A percentile compares a stretch with the other conserved stretches of the same genome.
Evolutionary conservation across 176 grass and related monocot genomes (phyloP).

Genomic region (Aegilops sharonensis): DNA sequence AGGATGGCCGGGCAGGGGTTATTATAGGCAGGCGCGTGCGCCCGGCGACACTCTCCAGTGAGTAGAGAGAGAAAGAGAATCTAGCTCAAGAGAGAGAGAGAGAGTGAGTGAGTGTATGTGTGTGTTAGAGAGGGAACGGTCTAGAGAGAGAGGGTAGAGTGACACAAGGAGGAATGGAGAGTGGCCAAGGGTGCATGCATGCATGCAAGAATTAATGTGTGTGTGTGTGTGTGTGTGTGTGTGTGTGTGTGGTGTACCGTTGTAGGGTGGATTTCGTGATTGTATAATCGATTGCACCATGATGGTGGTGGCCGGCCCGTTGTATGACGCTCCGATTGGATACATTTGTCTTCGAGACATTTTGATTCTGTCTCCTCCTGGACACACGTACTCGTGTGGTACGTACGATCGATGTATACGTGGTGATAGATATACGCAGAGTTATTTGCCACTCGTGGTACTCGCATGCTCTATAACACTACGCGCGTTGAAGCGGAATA

Average conservation of each 20-base stretch:
- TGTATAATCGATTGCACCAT: conserved; percentile 26
- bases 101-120: neutral
- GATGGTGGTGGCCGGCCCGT: neutral
- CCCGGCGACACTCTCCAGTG: neutral
- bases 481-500: neutral
- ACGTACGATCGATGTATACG: neutral
- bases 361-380: neutral
- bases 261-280: conserved; percentile 35
- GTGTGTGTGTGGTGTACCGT: conserved; percentile 39
- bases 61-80: conserved; percentile 6
- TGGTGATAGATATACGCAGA: neutral
- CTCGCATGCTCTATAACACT: neutral
- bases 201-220: conserved; percentile 25
- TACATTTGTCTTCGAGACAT: neutral
- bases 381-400: neutral
- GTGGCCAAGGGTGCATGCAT: neutral
- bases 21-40: conserved; percentile 6
- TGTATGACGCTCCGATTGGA: neutral
- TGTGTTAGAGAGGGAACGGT: neutral
- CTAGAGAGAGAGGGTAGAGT: neutral
- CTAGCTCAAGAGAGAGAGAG: neutral
- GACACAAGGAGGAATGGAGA: neutral
- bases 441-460: neutral
- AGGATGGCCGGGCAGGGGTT: neutral
- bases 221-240: conserved; percentile 27